A percentile compares a stretch with the other conserved stretches of the same genome.
Conservation (phyloP, 78 protist species). For the Dictyostelium discoideum region DNA sequence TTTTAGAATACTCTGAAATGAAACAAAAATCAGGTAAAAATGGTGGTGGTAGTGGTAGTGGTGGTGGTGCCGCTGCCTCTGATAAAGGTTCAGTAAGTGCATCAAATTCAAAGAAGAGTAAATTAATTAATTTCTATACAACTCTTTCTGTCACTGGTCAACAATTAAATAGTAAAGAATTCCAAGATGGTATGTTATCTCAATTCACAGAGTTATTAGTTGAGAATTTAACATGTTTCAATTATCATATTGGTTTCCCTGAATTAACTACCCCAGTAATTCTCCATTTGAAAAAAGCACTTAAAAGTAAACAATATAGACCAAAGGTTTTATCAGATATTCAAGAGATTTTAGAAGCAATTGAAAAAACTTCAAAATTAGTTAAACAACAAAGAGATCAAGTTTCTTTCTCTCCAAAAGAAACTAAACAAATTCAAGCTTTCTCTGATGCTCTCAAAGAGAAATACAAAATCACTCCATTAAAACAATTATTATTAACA, state of each 20-base stretch:
- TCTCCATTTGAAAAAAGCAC: slow-evolving; percentile 7
- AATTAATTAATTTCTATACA: slow-evolving; percentile 39
- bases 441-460: slow-evolving; percentile 19
- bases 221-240: slow-evolving; percentile 50
- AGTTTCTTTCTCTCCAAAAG: slow-evolving; percentile 78
- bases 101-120: background rate
- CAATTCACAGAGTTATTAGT: slow-evolving; percentile 23
- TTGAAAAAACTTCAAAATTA: slow-evolving; percentile 11
- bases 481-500: background rate
- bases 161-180: background rate
- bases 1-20: background rate
- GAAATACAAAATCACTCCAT: slow-evolving; percentile 24
- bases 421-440: slow-evolving; percentile 48
- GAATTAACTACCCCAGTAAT: slow-evolving; percentile 83
- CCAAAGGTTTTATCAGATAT: slow-evolving; percentile 35
- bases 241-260: slow-evolving; percentile 87
- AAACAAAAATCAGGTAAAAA: background rate
- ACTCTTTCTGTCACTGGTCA: slow-evolving; percentile 34
- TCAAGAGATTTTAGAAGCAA: slow-evolving; percentile 43
- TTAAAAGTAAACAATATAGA: slow-evolving; percentile 3
- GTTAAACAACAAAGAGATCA: slow-evolving; percentile 46
- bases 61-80: background rate
- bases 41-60: background rate
- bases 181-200: slow-evolving; percentile 40
- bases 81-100: background rate